phyloP scores from a whole-genome alignment of 192 early-diverging fungal genomes.

The Thamnidium elegans region DNA sequence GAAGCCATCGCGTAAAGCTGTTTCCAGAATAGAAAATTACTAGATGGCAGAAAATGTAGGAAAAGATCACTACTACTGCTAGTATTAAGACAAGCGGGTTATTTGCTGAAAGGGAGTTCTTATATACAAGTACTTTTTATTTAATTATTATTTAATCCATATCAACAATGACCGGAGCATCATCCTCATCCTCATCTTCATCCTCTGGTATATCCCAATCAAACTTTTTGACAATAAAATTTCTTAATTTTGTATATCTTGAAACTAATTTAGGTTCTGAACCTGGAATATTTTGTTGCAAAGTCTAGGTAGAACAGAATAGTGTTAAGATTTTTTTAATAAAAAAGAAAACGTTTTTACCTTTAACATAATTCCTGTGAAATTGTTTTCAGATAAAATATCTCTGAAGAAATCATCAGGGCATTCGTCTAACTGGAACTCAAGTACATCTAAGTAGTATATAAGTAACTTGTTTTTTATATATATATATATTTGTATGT shows the following conservation, averaged over 20 bases:
- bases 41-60: no score
- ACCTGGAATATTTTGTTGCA: conserved; percentile 12
- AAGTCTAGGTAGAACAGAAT: background rate
- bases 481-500: background rate
- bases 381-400: conserved; percentile 61
- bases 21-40: no score
- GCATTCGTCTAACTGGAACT: conserved; percentile 64
- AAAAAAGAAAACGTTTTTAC: no score
- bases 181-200: conserved; percentile 26
- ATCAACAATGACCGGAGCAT: conserved; percentile 31
- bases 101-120: no score
- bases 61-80: no score
- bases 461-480: conserved; percentile 38
- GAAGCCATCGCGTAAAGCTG: no score
- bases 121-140: no score
- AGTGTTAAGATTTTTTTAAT: no score
- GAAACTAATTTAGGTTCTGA: background rate
- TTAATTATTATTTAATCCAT: conserved; percentile 6
- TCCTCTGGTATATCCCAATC: conserved; percentile 30
- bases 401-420: conserved; percentile 70
- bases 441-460: no score
- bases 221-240: conserved; percentile 17
- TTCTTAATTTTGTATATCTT: conserved; percentile 13
- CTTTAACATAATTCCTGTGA: conserved; percentile 50
- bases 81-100: no score